phyloP scores from a whole-genome alignment of 768 basidiomycete genomes.

The Gloeostereum incarnatum region DNA sequence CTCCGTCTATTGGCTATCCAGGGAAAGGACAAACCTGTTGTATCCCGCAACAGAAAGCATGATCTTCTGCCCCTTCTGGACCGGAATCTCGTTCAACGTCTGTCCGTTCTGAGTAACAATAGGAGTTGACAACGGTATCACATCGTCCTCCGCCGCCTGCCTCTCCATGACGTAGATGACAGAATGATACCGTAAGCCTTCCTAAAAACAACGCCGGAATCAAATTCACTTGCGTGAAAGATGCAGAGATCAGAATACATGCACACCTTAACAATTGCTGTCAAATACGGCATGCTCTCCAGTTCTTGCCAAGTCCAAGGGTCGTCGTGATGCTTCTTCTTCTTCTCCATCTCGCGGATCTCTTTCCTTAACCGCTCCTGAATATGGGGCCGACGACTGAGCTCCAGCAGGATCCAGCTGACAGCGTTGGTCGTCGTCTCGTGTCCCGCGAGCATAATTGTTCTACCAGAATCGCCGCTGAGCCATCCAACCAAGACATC shows the following conservation, averaged over 20 bases:
- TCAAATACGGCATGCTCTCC: constrained; percentile 21
- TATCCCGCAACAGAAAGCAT: constrained; percentile 24
- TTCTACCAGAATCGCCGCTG: constrained; percentile 13
- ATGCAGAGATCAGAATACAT: background rate
- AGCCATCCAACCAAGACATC: background rate
- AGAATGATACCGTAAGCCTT: constrained; percentile 21
- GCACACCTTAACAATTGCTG: constrained; percentile 13
- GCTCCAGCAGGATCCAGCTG: constrained; percentile 53
- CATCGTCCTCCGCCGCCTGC: constrained; percentile 25
- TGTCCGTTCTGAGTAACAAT: constrained; percentile 22
- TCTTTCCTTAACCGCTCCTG: constrained; percentile 61
- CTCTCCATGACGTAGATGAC: constrained; percentile 21
- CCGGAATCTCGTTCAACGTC: constrained; percentile 17
- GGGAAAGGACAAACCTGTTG: constrained; percentile 26
- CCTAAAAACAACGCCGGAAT: constrained; percentile 11
- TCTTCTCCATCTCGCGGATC: constrained; percentile 20
- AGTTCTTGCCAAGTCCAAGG: constrained; percentile 15
- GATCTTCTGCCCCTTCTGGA: constrained; percentile 25
- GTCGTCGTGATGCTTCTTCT: constrained; percentile 7
- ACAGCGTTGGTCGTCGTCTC: constrained; percentile 54
- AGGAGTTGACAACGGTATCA: constrained; percentile 31
- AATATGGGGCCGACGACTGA: constrained; percentile 46
- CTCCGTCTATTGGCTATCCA: no score
- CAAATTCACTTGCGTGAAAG: background rate
- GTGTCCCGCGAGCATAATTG: constrained; percentile 42